Conservation (phyloP, 1,284 basidiomycete genomes). For the Cryptococcus sp. region DNA sequence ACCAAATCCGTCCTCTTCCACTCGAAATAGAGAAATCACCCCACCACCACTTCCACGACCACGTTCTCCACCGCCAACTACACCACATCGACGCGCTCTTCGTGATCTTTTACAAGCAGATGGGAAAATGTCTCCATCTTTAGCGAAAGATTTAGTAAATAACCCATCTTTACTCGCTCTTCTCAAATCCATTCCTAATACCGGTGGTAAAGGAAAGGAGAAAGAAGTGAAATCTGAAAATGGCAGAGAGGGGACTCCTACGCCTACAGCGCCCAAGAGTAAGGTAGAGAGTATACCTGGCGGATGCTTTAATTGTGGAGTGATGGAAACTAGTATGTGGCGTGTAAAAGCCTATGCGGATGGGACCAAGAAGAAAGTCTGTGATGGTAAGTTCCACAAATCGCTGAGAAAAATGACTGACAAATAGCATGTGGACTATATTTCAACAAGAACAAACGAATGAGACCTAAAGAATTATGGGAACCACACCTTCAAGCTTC, state of each 20-base stretch:
- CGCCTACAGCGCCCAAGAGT: background rate
- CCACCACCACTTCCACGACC: conserved; percentile 27
- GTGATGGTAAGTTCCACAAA: conserved; percentile 35
- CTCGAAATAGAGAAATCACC: conserved; percentile 16
- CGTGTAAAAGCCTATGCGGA: conserved; percentile 36
- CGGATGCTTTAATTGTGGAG: conserved; percentile 42
- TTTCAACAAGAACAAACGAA: conserved; percentile 43
- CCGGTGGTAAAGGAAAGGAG: background rate
- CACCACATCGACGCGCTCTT: conserved; percentile 34
- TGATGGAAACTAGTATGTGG: conserved; percentile 36
- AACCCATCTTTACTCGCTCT: conserved; percentile 35
- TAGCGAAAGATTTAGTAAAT: conserved; percentile 33
- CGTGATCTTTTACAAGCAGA: conserved; percentile 35
- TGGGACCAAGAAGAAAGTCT: conserved; percentile 37
- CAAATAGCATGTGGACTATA: conserved; percentile 40
- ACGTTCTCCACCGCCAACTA: conserved; percentile 38
- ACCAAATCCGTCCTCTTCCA: background rate
- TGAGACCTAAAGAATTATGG: conserved; percentile 44
- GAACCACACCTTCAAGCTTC: conserved; percentile 2
- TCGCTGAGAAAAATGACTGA: background rate
- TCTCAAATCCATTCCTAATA: conserved; percentile 36
- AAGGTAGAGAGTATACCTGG: conserved; percentile 4
- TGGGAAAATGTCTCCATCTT: conserved; percentile 38
- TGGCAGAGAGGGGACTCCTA: background rate
- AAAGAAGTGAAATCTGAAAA: background rate